These are phyloP conservation scores for Trichoderma asperelloides DNA, from an alignment of 495 filamentous ascomycete species.

Conservation along the genomic window DNA sequence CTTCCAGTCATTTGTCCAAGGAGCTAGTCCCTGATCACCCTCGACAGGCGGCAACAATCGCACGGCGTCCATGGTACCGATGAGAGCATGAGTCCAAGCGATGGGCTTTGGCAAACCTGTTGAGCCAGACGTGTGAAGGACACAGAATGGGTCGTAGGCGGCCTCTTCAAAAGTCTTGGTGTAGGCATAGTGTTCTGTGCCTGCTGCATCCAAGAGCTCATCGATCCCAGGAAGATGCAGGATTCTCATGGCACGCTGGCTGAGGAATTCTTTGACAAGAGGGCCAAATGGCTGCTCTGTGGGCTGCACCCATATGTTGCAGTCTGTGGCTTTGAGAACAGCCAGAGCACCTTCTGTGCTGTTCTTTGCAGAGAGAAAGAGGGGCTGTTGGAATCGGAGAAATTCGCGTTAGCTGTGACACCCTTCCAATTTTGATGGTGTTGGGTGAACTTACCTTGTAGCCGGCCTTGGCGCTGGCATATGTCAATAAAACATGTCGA, in stretches of 20 bases:
- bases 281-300: conserved; percentile 9
- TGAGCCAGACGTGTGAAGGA: conserved; percentile 47
- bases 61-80: conserved; percentile 18
- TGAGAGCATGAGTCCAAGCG: conserved; percentile 14
- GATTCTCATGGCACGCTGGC: conserved; percentile 14
- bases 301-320: conserved; percentile 15
- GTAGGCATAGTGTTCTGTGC: conserved; percentile 11
- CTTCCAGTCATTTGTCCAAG: conserved; percentile 18
- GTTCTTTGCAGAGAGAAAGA: conserved; percentile 22
- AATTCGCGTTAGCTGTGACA: no score
- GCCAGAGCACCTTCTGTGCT: conserved; percentile 17
- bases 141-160: conserved; percentile 26
- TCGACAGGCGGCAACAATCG: conserved; percentile 17
- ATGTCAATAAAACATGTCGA: conserved; percentile 15
- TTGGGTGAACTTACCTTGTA: conserved; percentile 17
- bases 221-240: conserved; percentile 14
- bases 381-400: conserved; percentile 8
- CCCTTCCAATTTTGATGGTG: not conserved
- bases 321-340: conserved; percentile 17
- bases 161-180: conserved; percentile 19
- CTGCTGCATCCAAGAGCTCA: conserved; percentile 13
- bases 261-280: conserved; percentile 9
- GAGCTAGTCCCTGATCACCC: conserved; percentile 16
- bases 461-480: conserved; percentile 20
- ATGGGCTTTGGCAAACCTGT: conserved; percentile 38